These are phyloP conservation scores for Speleostelium caveatum DNA, from an alignment of 78 protist genomes.

Conservation along the genomic window DNA sequence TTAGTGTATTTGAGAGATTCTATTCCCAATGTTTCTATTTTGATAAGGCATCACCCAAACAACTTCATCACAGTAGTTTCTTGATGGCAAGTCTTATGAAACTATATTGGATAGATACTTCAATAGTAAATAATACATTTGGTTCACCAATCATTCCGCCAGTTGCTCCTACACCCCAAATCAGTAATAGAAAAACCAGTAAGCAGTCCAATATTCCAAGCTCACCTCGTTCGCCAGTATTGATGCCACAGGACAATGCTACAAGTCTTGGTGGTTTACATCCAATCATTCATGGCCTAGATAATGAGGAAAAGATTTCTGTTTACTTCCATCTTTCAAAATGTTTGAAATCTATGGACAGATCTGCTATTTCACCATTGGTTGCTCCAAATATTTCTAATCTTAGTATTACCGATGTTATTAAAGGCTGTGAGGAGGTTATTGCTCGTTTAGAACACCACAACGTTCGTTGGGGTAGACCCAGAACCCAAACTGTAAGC, in stretches of 20 bases:
- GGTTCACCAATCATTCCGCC: background rate
- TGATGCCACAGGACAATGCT: background rate
- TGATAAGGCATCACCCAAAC: slow-evolving; percentile 71
- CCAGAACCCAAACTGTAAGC: slow-evolving; percentile 14
- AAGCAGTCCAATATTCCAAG: background rate
- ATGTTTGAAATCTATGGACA: slow-evolving; percentile 64
- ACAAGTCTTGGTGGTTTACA: slow-evolving; percentile 37
- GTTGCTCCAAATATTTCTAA: slow-evolving; percentile 20
- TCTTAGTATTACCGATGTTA: slow-evolving; percentile 27
- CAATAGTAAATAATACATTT: background rate
- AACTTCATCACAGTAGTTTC: slow-evolving; percentile 30
- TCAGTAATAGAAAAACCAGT: background rate
- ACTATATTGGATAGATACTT: slow-evolving; percentile 43
- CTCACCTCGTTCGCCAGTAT: background rate
- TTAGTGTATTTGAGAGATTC: slow-evolving; percentile 47
- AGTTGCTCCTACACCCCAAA: background rate
- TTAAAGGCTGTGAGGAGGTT: slow-evolving; percentile 59
- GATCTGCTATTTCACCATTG: slow-evolving; percentile 55
- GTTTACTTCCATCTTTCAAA: slow-evolving; percentile 4
- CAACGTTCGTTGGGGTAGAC: slow-evolving; percentile 2
- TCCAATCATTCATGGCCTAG: slow-evolving; percentile 39
- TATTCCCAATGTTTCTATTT: slow-evolving; percentile 75
- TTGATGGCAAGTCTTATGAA: slow-evolving; percentile 54
- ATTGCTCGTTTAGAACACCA: slow-evolving; percentile 9
- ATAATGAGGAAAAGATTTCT: slow-evolving; percentile 23